phyloP scores from a whole-genome alignment of 495 filamentous ascomycete genomes.

The Umbilicaria muhlenbergii region DNA sequence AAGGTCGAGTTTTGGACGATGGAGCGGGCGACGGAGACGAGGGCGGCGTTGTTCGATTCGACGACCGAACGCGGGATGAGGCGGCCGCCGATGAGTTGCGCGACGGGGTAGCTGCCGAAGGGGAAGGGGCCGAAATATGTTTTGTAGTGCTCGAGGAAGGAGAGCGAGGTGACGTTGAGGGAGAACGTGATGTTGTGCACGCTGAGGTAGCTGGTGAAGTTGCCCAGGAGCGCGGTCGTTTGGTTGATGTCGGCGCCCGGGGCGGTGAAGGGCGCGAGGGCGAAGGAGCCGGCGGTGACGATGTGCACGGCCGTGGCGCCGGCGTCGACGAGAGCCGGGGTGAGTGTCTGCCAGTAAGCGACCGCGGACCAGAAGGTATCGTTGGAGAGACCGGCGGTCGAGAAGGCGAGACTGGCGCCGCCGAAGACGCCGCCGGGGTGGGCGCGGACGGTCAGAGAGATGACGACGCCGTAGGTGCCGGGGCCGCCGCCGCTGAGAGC shows the following conservation, averaged over 20 bases:
- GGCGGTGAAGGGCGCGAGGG: conserved; percentile 3
- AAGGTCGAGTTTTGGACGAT: neutral
- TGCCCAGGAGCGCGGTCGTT: neutral
- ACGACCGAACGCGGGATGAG: conserved; percentile 6
- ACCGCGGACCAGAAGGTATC: conserved; percentile 21
- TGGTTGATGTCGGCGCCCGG: neutral
- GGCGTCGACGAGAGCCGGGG: conserved; percentile 18
- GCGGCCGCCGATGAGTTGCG: conserved; percentile 6
- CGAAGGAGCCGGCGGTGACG: conserved; percentile 5
- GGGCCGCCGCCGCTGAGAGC: conserved; percentile 12
- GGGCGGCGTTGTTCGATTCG: neutral
- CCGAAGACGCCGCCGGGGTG: conserved; percentile 3
- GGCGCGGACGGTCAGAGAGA: conserved; percentile 12
- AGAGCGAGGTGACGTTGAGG: neutral
- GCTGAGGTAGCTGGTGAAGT: neutral
- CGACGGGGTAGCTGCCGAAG: conserved; percentile 7
- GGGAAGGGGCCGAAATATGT: conserved; percentile 26
- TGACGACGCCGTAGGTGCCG: conserved; percentile 9
- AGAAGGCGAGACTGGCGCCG: conserved; percentile 5
- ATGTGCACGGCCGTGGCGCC: conserved; percentile 1
- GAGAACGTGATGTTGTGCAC: neutral
- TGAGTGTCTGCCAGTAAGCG: conserved; percentile 17
- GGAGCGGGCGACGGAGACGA: neutral
- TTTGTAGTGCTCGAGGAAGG: conserved; percentile 31
- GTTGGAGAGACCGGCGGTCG: conserved; percentile 5